A percentile compares a stretch with the other conserved stretches of the same genome.
These are phyloP conservation scores for Aspergillus japonicus DNA, from an alignment of 2,329 filamentous ascomycete genomes.

Conservation along the genomic window DNA sequence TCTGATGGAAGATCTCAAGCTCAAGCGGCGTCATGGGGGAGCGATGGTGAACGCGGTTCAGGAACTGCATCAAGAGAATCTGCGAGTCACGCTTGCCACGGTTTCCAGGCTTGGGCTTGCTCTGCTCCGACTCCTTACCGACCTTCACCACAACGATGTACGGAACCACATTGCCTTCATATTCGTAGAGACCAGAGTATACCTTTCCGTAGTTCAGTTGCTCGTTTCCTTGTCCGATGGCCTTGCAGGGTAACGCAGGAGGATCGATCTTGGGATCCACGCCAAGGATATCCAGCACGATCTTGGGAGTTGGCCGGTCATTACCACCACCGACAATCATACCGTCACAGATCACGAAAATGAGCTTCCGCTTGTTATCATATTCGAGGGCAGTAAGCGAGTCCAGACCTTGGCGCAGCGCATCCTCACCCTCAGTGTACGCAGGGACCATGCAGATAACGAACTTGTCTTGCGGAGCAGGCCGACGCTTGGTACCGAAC, in stretches of 20 bases:
- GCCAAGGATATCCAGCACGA: conserved; percentile 93
- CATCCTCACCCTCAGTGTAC: conserved; percentile 97
- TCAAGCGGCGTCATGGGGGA: conserved; percentile 93
- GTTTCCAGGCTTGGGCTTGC: conserved; percentile 90
- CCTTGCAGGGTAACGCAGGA: conserved; percentile 89
- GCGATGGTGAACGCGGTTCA: conserved; percentile 95
- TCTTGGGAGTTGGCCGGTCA: conserved; percentile 94
- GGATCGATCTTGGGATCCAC: conserved; percentile 97
- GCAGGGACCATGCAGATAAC: conserved; percentile 98
- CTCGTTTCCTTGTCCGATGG: conserved; percentile 80
- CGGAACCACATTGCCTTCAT: conserved; percentile 93
- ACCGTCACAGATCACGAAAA: conserved; percentile 23
- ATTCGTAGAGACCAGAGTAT: conserved; percentile 96
- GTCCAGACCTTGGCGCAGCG: conserved; percentile 86
- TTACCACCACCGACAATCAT: conserved; percentile 96
- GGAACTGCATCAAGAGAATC: conserved; percentile 92
- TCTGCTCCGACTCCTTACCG: conserved; percentile 92
- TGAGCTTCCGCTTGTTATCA: conserved; percentile 94
- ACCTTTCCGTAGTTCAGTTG: conserved; percentile 99
- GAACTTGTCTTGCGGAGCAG: conserved; percentile 93
- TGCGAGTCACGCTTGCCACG: conserved; percentile 98
- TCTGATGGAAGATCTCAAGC: conserved; percentile 97
- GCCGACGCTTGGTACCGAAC: conserved; percentile 86
- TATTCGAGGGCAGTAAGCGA: conserved; percentile 93
- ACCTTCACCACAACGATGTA: conserved; percentile 96